A percentile compares a stretch with the other conserved stretches of the same genome.
Evolutionary conservation across 306 rosid species (phyloP).

Genomic region (Nissolia schottii): DNA sequence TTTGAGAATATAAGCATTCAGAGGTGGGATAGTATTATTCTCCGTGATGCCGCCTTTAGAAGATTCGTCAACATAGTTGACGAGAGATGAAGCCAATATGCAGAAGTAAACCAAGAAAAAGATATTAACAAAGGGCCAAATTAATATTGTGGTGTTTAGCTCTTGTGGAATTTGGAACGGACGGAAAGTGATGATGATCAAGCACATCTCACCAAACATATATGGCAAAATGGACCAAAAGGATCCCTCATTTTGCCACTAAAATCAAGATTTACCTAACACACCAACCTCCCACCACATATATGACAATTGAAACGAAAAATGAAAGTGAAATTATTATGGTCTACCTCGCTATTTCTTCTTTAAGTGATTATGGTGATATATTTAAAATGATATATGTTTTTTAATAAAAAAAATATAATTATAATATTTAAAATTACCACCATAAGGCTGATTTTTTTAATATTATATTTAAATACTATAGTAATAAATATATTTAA

Average conservation of each 20-base stretch:
- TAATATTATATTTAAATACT: too few species aligned
- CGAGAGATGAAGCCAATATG: not conserved
- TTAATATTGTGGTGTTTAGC: not conserved
- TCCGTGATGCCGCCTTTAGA: not conserved
- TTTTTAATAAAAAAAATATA: too few species aligned
- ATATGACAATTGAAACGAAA: not conserved
- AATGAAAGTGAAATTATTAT: too few species aligned
- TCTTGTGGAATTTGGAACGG: not conserved
- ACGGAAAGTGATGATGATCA: not conserved
- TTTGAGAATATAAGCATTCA: not conserved
- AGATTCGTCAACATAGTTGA: not conserved
- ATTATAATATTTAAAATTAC: too few species aligned
- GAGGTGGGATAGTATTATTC: not conserved
- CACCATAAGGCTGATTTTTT: too few species aligned
- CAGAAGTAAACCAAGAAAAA: not conserved
- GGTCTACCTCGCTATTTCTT: too few species aligned
- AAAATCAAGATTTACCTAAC: conserved; percentile 16
- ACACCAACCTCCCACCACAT: not conserved
- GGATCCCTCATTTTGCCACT: not conserved
- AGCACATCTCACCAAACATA: conserved; percentile 2
- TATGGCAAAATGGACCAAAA: not conserved
- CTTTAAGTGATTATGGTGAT: too few species aligned
- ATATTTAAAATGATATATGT: too few species aligned
- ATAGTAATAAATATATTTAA: too few species aligned
- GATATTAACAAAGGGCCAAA: not conserved